Percentiles rank a stretch among this genome's conserved stretches.
Evolutionary conservation across 305 asterid species (phyloP).

Genomic region (Coffea humblotiana): DNA sequence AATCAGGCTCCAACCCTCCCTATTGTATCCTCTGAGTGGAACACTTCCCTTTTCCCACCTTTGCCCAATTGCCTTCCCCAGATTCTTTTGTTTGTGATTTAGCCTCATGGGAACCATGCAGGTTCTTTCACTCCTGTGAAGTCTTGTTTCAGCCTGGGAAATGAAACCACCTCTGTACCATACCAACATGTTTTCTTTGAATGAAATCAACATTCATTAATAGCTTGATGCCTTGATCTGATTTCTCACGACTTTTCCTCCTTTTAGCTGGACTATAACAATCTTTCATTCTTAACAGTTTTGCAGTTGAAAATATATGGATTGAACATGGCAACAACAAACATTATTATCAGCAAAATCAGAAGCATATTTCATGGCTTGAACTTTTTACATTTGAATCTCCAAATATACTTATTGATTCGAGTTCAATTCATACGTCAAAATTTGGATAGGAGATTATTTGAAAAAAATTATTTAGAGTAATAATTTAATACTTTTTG

Average conservation of each 20-base stretch:
- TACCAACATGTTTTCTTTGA: background rate
- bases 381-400: too few relatives aligned
- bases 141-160: background rate
- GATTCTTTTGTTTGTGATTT: background rate
- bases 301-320: too few relatives aligned
- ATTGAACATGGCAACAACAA: too few relatives aligned
- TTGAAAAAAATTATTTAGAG: too few relatives aligned
- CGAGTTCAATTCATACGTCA: too few relatives aligned
- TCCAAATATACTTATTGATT: too few relatives aligned
- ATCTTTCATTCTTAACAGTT: too few relatives aligned
- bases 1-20: slow-evolving; percentile 5
- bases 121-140: background rate
- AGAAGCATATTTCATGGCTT: too few relatives aligned
- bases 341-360: too few relatives aligned
- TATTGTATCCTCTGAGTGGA: background rate
- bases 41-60: background rate
- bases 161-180: background rate
- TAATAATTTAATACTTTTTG: too few relatives aligned
- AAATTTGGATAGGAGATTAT: too few relatives aligned
- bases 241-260: background rate
- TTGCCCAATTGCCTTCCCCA: background rate
- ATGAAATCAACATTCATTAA: background rate
- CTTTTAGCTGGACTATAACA: too few relatives aligned
- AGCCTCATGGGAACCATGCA: slow-evolving; percentile 6
- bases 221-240: background rate